phyloP scores from a whole-genome alignment of 768 basidiomycete species.

The Amanita phalloides region DNA sequence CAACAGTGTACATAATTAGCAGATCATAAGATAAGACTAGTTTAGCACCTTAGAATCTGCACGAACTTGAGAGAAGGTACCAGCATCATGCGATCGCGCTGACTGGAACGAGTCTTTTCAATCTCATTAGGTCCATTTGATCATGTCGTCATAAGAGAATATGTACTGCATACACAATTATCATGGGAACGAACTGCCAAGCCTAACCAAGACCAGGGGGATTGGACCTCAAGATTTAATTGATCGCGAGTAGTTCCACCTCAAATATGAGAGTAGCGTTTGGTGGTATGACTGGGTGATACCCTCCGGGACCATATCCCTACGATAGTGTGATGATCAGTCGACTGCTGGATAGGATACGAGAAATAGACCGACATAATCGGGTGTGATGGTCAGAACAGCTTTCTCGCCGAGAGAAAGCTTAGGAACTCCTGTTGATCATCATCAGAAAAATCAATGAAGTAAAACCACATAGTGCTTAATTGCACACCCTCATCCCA shows the following conservation, averaged over 20 bases:
- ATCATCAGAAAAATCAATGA: constrained; percentile 12
- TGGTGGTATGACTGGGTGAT: constrained; percentile 70
- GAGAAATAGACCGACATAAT: constrained; percentile 48
- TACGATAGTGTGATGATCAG: constrained; percentile 16
- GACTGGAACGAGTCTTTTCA: not conserved
- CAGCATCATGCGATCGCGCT: not conserved
- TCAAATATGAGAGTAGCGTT: constrained; percentile 72
- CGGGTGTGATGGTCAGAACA: constrained; percentile 51
- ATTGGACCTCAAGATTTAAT: constrained; percentile 10
- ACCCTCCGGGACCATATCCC: constrained; percentile 70
- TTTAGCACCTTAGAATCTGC: too few relatives aligned
- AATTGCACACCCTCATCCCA: constrained; percentile 74
- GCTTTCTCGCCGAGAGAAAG: constrained; percentile 74
- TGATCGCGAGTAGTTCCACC: constrained; percentile 74
- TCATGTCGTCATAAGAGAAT: not conserved
- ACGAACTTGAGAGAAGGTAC: too few relatives aligned
- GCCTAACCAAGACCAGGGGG: not conserved
- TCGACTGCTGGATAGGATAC: constrained; percentile 1
- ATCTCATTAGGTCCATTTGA: not conserved
- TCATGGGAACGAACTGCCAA: not conserved
- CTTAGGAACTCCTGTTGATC: constrained; percentile 54
- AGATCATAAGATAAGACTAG: too few relatives aligned
- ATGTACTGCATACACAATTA: constrained; percentile 2
- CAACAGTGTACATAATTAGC: too few relatives aligned
- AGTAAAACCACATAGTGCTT: not conserved